Percentiles rank a stretch among this genome's conserved stretches.
Evolutionary conservation across 2,329 filamentous ascomycete genomes (phyloP).

Genomic region (Botrytis elliptica): DNA sequence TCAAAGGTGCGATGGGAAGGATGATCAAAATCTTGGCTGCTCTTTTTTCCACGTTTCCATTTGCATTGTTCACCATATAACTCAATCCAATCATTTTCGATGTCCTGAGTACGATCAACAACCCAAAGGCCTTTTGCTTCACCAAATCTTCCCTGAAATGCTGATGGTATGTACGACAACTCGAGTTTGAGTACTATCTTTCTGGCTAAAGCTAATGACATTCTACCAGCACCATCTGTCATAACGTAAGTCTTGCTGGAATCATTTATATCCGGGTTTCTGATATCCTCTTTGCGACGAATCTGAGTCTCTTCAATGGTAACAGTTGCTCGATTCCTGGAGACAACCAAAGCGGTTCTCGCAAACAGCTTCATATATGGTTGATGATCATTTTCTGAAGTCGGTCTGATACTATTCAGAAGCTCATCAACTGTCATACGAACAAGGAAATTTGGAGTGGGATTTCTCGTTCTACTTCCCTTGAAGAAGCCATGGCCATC

Average conservation of each 20-base stretch:
- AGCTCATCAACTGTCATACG: conserved; percentile 44
- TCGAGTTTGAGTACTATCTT: conserved; percentile 52
- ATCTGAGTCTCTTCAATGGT: conserved; percentile 51
- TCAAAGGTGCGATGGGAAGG: conserved; percentile 62
- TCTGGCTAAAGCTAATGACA: conserved; percentile 60
- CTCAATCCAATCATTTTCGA: conserved; percentile 60
- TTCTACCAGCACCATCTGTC: conserved; percentile 65
- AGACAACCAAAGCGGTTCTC: conserved; percentile 56
- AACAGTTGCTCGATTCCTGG: conserved; percentile 39
- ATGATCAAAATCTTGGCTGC: conserved; percentile 41
- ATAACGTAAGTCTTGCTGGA: conserved; percentile 46
- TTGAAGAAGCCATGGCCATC: conserved; percentile 40
- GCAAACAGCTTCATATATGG: conserved; percentile 57
- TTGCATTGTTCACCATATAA: conserved; percentile 68
- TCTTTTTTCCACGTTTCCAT: conserved; percentile 54
- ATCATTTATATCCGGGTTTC: not conserved
- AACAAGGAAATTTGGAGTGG: conserved; percentile 3
- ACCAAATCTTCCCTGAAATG: conserved; percentile 68
- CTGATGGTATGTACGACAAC: conserved; percentile 56
- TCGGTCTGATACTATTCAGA: conserved; percentile 53
- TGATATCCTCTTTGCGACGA: conserved; percentile 33
- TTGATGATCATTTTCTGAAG: conserved; percentile 47
- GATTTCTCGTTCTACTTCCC: not conserved
- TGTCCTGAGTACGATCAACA: conserved; percentile 51
- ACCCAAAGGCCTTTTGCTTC: conserved; percentile 77